phyloP scores from a whole-genome alignment of 2,329 filamentous ascomycete species.

The Xylaria sp. region DNA sequence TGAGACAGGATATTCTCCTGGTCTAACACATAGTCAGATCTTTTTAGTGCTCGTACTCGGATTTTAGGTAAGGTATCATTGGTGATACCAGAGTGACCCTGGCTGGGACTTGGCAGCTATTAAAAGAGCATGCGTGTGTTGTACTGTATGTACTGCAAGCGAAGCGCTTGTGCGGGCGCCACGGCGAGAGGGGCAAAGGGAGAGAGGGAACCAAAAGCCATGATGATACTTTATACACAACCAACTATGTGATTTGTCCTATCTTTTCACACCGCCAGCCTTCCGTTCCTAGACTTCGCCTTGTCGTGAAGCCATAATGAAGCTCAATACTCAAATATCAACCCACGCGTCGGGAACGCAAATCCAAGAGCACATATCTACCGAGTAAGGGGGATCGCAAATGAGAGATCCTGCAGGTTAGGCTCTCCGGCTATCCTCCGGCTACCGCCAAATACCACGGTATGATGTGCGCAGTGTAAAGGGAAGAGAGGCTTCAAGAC shows the following conservation, averaged over 20 bases:
- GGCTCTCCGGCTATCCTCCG: neutral
- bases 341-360: neutral
- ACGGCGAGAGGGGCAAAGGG: neutral
- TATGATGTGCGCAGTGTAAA: neutral
- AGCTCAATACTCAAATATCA: neutral
- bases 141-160: neutral
- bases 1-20: constrained; percentile 8
- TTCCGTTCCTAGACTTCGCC: neutral
- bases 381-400: neutral
- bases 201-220: neutral
- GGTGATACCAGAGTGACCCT: neutral
- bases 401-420: neutral
- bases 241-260: no score
- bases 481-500: neutral
- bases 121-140: constrained; percentile 3
- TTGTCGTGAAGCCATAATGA: neutral
- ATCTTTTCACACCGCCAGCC: neutral
- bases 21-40: neutral
- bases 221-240: neutral
- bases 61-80: neutral
- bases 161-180: no score
- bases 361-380: no score
- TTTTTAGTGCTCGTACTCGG: constrained; percentile 17
- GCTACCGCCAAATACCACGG: neutral
- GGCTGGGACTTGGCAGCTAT: constrained; percentile 13